A percentile compares a stretch with the other conserved stretches of the same genome.
Evolutionary conservation across 2,329 filamentous ascomycete species (phyloP).

Genomic region (Clonostachys rosea): DNA sequence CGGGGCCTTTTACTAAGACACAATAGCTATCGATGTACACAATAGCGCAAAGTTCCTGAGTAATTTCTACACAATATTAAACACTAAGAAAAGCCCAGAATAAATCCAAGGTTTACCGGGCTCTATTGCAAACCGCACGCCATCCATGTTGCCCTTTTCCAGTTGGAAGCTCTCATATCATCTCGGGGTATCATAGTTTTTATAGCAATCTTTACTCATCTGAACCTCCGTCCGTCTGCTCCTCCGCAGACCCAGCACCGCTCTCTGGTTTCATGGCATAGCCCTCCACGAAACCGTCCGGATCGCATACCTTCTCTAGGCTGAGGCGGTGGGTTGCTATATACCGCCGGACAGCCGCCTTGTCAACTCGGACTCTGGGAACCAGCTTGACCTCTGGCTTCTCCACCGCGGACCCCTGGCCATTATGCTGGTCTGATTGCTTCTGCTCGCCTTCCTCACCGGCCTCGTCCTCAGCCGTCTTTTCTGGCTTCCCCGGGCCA

Average conservation of each 20-base stretch:
- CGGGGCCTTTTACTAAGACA: no score
- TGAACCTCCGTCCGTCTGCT: constrained; percentile 4
- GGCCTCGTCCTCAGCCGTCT: constrained; percentile 7
- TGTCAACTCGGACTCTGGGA: constrained; percentile 45
- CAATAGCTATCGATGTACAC: no score
- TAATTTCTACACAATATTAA: no score
- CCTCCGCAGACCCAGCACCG: constrained; percentile 22
- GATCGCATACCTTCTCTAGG: constrained; percentile 64
- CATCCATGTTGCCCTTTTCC: no score
- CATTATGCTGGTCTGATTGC: constrained; percentile 3
- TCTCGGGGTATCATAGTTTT: no score
- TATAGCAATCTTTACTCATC: no score
- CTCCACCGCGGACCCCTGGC: neutral
- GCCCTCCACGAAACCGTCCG: constrained; percentile 68
- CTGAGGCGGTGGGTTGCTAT: constrained; percentile 57
- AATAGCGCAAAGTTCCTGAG: no score
- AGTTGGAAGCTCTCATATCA: no score
- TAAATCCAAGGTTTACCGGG: no score
- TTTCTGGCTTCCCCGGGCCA: constrained; percentile 30
- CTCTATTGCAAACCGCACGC: no score
- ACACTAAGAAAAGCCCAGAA: no score
- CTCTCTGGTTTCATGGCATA: constrained; percentile 47
- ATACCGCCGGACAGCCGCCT: constrained; percentile 60
- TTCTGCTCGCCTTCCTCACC: constrained; percentile 18
- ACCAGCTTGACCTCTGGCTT: constrained; percentile 19